These are phyloP conservation scores for Boletus reticuloceps DNA, from an alignment of 768 basidiomycete species.

Conservation along the genomic window DNA sequence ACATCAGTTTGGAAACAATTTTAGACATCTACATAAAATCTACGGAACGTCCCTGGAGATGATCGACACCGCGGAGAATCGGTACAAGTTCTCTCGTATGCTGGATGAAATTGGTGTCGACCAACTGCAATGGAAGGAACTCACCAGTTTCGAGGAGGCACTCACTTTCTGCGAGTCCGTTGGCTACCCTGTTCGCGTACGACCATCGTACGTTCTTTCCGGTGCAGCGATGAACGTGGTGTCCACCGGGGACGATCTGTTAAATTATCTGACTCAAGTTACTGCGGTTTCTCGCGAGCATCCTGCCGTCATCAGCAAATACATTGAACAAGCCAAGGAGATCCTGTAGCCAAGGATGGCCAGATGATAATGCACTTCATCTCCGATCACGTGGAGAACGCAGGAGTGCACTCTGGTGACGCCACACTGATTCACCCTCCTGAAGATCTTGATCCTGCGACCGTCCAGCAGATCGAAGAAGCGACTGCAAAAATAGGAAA, in stretches of 20 bases:
- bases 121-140: conserved; percentile 96
- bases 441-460: conserved; percentile 96
- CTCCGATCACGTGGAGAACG: conserved; percentile 99
- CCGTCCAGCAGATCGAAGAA: conserved; percentile 93
- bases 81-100: conserved; percentile 98
- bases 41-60: conserved; percentile 99
- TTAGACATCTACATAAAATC: conserved; percentile 97
- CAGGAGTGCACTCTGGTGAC: conserved; percentile 98
- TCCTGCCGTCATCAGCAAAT: conserved; percentile 98
- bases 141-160: conserved; percentile 89
- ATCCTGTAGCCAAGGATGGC: conserved; percentile 95
- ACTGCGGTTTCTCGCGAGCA: conserved; percentile 95
- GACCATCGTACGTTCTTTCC: conserved; percentile 98
- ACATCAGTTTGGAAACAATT: too few species aligned
- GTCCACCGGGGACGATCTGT: conserved; percentile 86
- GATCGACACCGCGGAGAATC: conserved; percentile 99
- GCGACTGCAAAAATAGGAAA: conserved; percentile 98
- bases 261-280: conserved; percentile 90
- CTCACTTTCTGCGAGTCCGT: conserved; percentile 87
- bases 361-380: conserved; percentile 99
- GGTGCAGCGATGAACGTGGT: conserved; percentile 99
- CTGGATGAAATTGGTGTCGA: conserved; percentile 98
- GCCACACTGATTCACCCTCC: conserved; percentile 98
- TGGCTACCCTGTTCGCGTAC: conserved; percentile 92
- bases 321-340: conserved; percentile 99